phyloP scores from a whole-genome alignment of 305 asterid species.

The Euphrasia arctica region DNA sequence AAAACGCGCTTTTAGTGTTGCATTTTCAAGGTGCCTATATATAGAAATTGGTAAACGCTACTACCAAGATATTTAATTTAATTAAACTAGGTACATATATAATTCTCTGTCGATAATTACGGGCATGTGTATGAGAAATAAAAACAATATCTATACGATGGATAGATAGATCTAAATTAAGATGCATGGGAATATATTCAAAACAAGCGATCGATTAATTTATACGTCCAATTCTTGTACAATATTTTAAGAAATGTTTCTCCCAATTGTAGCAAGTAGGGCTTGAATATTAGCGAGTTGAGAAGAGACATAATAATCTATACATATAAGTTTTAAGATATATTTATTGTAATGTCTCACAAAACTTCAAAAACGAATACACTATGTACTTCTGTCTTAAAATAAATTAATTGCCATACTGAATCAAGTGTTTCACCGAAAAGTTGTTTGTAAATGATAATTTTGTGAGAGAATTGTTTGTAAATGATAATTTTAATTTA shows the following conservation, averaged over 20 bases:
- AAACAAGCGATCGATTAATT: neutral
- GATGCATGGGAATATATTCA: neutral
- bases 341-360: no score
- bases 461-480: no score
- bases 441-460: no score
- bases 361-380: no score
- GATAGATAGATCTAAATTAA: neutral
- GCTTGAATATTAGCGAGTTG: no score
- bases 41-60: slow-evolving; percentile 39
- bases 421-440: no score
- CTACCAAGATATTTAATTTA: slow-evolving; percentile 28
- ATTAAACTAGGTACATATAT: slow-evolving; percentile 15
- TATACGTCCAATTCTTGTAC: neutral
- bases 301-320: no score
- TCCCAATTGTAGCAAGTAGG: neutral
- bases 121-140: neutral
- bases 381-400: no score
- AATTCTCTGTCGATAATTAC: slow-evolving; percentile 8
- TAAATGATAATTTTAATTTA: no score
- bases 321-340: no score
- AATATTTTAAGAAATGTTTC: slow-evolving; percentile 10
- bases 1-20: slow-evolving; percentile 53
- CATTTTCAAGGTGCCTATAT: slow-evolving; percentile 49
- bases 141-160: neutral
- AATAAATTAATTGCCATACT: no score